phyloP scores from a whole-genome alignment of 2,329 filamentous ascomycete genomes.

The Pseudodiploospora longispora region DNA sequence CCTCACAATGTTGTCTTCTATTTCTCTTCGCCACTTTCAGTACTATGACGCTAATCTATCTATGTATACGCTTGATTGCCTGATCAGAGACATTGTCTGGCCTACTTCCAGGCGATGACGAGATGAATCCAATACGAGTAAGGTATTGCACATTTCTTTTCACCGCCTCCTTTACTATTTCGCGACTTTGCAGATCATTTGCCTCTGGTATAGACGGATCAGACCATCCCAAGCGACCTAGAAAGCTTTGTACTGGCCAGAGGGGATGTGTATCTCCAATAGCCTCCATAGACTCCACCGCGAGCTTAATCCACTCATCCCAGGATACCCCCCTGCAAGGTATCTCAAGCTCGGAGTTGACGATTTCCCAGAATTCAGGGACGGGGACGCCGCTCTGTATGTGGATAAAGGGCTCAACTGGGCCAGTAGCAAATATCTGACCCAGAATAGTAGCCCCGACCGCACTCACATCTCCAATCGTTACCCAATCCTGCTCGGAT shows the following conservation, averaged over 20 bases:
- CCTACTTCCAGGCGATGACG: not conserved
- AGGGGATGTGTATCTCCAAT: constrained; percentile 14
- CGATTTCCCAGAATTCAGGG: constrained; percentile 13
- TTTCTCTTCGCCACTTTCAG: too few relatives aligned
- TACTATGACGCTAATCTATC: too few relatives aligned
- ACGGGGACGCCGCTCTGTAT: constrained; percentile 11
- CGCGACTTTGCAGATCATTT: not conserved
- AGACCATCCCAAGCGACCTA: constrained; percentile 3
- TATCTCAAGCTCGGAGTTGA: constrained; percentile 10
- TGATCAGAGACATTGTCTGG: too few relatives aligned
- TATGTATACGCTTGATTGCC: too few relatives aligned
- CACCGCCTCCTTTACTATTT: not conserved
- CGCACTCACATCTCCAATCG: constrained; percentile 8
- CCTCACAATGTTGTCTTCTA: too few relatives aligned
- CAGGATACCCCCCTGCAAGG: constrained; percentile 7
- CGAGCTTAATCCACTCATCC: constrained; percentile 9
- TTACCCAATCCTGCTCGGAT: constrained; percentile 9
- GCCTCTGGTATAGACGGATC: not conserved
- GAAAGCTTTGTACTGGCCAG: constrained; percentile 18
- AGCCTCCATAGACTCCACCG: constrained; percentile 4
- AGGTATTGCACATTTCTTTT: constrained; percentile 4
- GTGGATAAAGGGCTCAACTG: constrained; percentile 6
- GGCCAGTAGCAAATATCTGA: constrained; percentile 3
- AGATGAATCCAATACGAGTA: constrained; percentile 2
- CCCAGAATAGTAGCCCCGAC: constrained; percentile 11